Base-by-base conservation (phyloP, 2,329 filamentous ascomycete species). In the Purpureocillium lavendulum region DNA sequence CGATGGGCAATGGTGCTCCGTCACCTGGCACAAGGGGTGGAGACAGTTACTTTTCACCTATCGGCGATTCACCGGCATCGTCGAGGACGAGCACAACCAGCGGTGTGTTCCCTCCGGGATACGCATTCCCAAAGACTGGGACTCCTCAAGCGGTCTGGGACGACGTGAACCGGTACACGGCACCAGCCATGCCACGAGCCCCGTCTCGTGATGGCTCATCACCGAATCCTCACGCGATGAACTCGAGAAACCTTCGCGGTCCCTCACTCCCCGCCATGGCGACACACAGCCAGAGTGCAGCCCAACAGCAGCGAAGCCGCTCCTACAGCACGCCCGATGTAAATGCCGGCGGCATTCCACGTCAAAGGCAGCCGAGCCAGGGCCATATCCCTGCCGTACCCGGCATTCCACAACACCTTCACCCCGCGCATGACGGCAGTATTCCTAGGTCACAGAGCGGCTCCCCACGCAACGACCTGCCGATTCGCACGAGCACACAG, bases 251-350 rank as follows among this genome's bases (percentile, higher is more conserved):
- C 51, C 74, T 77, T 33, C 81, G 87, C 50, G 77, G 84, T n/a
- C 87, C 87, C 16, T 94, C 86, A 10, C 69, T 94, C 50, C 85
- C 84, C 33, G 82, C 77, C 14, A 82, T 87, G 73, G 70, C 80
- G 13, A 67, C 70, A 1, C 64, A 70, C 47, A 61, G 74, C 52
- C 65, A 78, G 50, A 67, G 71, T 51, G 67, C 71, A 46, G 62
- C 73, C 56, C 66, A 81, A 46, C 81, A 87, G 57, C 80, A 83
- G 55, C 76, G 88, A 49, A 82, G 86, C 64, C 78, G 92, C 47
- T 95, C 89, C 30, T 94, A 94, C 54, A 97, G 90, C 65, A 96
- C 89, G 46, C 90, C 92, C 7, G 89, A 97, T 58, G 95, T 95
- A 51, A 87, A 94, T 48, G 81, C 75, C 39, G 75, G 80, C 39